A percentile compares a stretch with the other conserved stretches of the same genome.
Conservation (phyloP, 2,329 filamentous ascomycete species). For the Hypoxylon sp. region DNA sequence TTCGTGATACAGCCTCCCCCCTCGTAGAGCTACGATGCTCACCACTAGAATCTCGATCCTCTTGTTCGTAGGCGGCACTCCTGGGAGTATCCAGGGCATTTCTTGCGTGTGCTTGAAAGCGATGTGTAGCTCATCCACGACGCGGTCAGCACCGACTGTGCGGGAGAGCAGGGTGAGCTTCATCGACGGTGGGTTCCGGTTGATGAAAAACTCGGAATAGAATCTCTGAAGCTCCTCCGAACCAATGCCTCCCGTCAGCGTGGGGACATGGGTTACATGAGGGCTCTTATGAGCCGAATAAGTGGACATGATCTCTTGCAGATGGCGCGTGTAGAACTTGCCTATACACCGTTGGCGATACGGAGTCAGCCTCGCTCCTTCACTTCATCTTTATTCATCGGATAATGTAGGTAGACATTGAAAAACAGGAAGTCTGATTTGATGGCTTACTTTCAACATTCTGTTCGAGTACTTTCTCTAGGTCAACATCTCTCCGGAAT, state of each 20-base stretch:
- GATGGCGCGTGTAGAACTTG: constrained; percentile 71
- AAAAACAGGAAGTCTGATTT: not conserved
- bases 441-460: constrained; percentile 70
- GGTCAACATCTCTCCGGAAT: constrained; percentile 74
- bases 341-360: constrained; percentile 47
- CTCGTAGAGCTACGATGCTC: constrained; percentile 74
- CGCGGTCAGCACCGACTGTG: constrained; percentile 74
- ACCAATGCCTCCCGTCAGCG: constrained; percentile 74
- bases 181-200: constrained; percentile 72
- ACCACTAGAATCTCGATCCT: constrained; percentile 72
- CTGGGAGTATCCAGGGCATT: constrained; percentile 74
- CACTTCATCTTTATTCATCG: not conserved
- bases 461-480: constrained; percentile 76
- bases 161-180: constrained; percentile 74
- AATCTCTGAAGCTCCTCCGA: constrained; percentile 71
- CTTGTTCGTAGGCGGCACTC: constrained; percentile 69
- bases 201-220: constrained; percentile 76
- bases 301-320: constrained; percentile 73
- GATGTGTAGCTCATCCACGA: constrained; percentile 75
- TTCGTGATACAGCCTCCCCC: constrained; percentile 75
- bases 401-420: not conserved
- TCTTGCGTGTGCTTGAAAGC: constrained; percentile 70
- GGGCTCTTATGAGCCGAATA: constrained; percentile 72
- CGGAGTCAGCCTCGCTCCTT: not conserved
- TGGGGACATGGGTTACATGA: constrained; percentile 79